These are phyloP conservation scores for Dothistroma septosporum DNA, from an alignment of 2,329 filamentous ascomycete genomes.

Conservation along the genomic window DNA sequence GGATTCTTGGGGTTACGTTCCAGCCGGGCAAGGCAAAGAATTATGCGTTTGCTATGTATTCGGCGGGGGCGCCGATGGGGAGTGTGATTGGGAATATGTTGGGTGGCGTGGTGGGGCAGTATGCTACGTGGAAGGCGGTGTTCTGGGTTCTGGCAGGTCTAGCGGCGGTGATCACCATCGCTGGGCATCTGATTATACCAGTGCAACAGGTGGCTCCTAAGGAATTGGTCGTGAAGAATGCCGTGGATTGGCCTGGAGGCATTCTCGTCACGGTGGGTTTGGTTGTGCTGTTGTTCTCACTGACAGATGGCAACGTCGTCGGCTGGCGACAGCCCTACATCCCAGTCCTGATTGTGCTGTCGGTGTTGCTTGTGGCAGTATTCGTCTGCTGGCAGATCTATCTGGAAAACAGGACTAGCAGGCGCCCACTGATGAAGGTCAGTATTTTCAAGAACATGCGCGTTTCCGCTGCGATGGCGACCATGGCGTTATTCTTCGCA, in stretches of 20 bases:
- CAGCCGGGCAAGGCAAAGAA: constrained; percentile 65
- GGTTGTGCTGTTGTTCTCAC: constrained; percentile 60
- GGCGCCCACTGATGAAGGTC: constrained; percentile 61
- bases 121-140: constrained; percentile 62
- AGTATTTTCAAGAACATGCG: constrained; percentile 58
- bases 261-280: constrained; percentile 59
- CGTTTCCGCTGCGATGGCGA: constrained; percentile 60
- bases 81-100: constrained; percentile 62
- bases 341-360: constrained; percentile 55
- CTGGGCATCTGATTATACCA: constrained; percentile 59
- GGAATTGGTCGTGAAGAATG: constrained; percentile 36
- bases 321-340: constrained; percentile 65
- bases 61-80: constrained; percentile 62
- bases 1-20: constrained; percentile 65
- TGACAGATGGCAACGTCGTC: constrained; percentile 66
- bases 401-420: constrained; percentile 50
- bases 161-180: constrained; percentile 53
- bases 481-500: constrained; percentile 64
- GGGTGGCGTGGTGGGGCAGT: constrained; percentile 60
- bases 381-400: constrained; percentile 61
- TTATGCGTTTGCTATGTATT: constrained; percentile 63
- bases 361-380: constrained; percentile 51
- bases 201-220: constrained; percentile 36
- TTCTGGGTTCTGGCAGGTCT: constrained; percentile 63
- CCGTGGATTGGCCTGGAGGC: constrained; percentile 65